Percentiles rank a stretch among this genome's conserved stretches.
Conservation (phyloP, 2,329 filamentous ascomycete species). For the Aspergillus novofumigatus region DNA sequence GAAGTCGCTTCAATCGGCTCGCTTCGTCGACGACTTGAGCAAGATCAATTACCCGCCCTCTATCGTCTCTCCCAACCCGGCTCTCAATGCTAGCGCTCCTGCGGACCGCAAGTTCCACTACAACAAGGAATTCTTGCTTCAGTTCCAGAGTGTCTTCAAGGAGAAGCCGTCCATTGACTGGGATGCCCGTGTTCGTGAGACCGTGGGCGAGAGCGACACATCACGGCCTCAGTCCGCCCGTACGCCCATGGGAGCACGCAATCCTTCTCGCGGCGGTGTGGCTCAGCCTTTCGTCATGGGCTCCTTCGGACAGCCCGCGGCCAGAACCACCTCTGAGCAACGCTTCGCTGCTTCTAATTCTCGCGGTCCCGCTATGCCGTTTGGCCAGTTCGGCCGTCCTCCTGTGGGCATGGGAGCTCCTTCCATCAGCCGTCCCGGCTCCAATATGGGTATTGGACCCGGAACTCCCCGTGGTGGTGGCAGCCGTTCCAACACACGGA, state of each 20-base stretch:
- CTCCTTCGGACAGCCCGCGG: slow-evolving; percentile 52
- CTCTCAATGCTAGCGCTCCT: slow-evolving; percentile 71
- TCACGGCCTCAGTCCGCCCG: slow-evolving; percentile 57
- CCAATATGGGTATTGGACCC: slow-evolving; percentile 50
- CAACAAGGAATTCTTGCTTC: slow-evolving; percentile 88
- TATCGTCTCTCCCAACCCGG: slow-evolving; percentile 85
- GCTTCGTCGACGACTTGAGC: slow-evolving; percentile 76
- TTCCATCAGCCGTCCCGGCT: slow-evolving; percentile 62
- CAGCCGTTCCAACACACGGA: slow-evolving; percentile 49
- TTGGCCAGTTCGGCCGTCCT: slow-evolving; percentile 60
- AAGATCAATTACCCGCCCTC: slow-evolving; percentile 77
- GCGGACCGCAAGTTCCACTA: slow-evolving; percentile 84
- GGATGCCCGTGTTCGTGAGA: slow-evolving; percentile 79
- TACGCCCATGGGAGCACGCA: slow-evolving; percentile 48
- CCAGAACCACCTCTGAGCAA: slow-evolving; percentile 64
- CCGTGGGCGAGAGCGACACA: slow-evolving; percentile 71
- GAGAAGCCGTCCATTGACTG: slow-evolving; percentile 96
- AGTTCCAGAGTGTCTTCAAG: slow-evolving; percentile 94
- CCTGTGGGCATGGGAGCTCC: slow-evolving; percentile 60
- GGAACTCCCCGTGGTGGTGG: slow-evolving; percentile 70
- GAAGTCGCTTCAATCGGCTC: slow-evolving; percentile 85
- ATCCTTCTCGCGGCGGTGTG: slow-evolving; percentile 50
- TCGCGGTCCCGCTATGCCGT: slow-evolving; percentile 47
- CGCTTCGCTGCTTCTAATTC: slow-evolving; percentile 65
- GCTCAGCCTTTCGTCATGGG: slow-evolving; percentile 63